phyloP scores from a whole-genome alignment of 306 rosid species.

The Crotalaria pallida region DNA sequence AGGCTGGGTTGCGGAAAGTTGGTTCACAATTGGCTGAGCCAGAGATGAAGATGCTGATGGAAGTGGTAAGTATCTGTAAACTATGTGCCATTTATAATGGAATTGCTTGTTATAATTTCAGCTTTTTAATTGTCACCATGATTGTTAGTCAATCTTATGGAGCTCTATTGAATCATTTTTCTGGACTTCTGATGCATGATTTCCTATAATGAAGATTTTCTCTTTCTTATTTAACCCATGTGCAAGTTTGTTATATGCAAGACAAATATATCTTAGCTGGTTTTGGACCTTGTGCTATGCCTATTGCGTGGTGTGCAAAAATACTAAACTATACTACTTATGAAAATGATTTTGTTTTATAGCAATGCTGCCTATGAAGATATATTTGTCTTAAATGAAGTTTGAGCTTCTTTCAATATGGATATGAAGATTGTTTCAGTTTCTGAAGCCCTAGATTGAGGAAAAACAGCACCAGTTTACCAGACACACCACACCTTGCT shows the following conservation, averaged over 20 bases:
- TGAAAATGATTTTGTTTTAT: background rate
- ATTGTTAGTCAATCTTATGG: background rate
- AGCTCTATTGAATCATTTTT: background rate
- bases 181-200: slow-evolving; percentile 8
- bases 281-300: background rate
- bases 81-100: background rate
- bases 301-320: background rate
- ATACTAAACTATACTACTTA: background rate
- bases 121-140: background rate
- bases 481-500: background rate
- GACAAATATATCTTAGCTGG: background rate
- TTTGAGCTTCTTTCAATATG: background rate
- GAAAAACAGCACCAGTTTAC: background rate
- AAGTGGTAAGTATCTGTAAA: slow-evolving; percentile 61
- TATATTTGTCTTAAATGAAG: too few species aligned
- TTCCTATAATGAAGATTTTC: slow-evolving; percentile 10
- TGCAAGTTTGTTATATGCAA: background rate
- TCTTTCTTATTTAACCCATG: background rate
- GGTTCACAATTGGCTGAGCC: slow-evolving; percentile 98
- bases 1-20: slow-evolving; percentile 80
- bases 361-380: too few species aligned
- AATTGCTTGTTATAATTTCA: background rate
- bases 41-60: slow-evolving; percentile 98
- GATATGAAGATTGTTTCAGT: background rate
- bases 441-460: background rate